Conservation (phyloP, 257 asterid genomes). For the Ilex asprella region DNA sequence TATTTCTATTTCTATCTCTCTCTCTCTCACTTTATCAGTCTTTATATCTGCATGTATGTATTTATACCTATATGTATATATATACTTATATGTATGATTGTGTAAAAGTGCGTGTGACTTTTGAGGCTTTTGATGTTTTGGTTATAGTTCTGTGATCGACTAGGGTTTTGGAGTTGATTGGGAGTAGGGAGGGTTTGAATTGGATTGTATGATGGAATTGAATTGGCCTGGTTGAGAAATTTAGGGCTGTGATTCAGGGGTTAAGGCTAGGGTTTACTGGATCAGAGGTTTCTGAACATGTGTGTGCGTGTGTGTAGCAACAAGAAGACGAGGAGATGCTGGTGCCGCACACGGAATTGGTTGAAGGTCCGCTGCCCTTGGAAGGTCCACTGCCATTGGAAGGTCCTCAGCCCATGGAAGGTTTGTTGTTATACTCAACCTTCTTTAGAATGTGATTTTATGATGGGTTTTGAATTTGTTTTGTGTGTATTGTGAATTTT, state of each 20-base stretch:
- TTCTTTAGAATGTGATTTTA: background rate
- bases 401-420: conserved; percentile 99
- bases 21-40: too few relatives aligned
- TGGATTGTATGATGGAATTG: conserved; percentile 6
- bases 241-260: conserved; percentile 13
- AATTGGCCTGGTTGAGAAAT: conserved; percentile 14
- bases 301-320: conserved; percentile 22
- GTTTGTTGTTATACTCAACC: conserved; percentile 18
- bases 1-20: too few relatives aligned
- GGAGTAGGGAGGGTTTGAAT: conserved; percentile 28
- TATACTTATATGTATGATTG: background rate
- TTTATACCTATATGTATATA: too few relatives aligned
- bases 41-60: too few relatives aligned
- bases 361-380: conserved; percentile 76
- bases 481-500: background rate
- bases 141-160: conserved; percentile 33
- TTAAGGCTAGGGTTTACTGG: conserved; percentile 31
- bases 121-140: too few relatives aligned
- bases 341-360: conserved; percentile 74
- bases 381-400: conserved; percentile 88
- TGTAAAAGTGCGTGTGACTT: background rate
- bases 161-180: conserved; percentile 43
- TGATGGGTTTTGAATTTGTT: background rate
- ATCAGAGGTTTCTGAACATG: conserved; percentile 21
- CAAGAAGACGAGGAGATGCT: conserved; percentile 94